Base-by-base conservation (phyloP, 768 basidiomycete species). In the Tricholoma sp. region DNA sequence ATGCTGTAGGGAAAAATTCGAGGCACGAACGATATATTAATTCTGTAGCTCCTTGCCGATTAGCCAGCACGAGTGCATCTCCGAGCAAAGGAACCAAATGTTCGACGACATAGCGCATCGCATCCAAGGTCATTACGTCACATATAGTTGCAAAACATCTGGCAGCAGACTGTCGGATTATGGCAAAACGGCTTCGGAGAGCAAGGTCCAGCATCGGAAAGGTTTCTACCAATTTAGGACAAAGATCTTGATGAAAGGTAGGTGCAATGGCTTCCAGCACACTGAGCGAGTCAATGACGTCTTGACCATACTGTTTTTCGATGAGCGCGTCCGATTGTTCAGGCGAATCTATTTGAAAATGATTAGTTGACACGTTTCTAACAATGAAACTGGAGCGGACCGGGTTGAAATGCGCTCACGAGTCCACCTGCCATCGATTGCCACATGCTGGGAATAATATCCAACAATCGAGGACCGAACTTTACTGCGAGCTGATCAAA, bases 401-500 rank as follows among this genome's bases (percentile, higher is more conserved):
- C 85, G 34, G 78, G 68, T 41, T 76, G 73, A 60, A 88, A 94
- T 20, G 85, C 81, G 53, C 80, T 82, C 45, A 88, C 62, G 36
- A 97, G 68, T 20, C 90, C 86, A 20, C 86, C 87, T 12, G 85
- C 85, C 84, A 97, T 92, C 4, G 90, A 93, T 50, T 89, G 85
- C 95, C 96, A 98, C 80, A 98, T 89, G 61, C 84, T 92, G 2
- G 97, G 96, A n/a, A 98, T 83, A 33, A 82, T 77, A 0, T 86
- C 80, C 34, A 98, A 73, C 31, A 98, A 74, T 12, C 72, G 72
- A 1, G 82, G 67, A 0, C 90, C 94, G 61, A 98, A 97, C 59
- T 80, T 82, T 3, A 72, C 67, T 1, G 94, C 92, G 31, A 99
- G 72, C 58, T 90, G 78, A 50, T 82, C 76, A 57, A 99, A 90